A percentile compares a stretch with the other conserved stretches of the same genome.
Evolutionary conservation across 257 asterid genomes (phyloP).

Genomic region (Hygrophila difformis): DNA sequence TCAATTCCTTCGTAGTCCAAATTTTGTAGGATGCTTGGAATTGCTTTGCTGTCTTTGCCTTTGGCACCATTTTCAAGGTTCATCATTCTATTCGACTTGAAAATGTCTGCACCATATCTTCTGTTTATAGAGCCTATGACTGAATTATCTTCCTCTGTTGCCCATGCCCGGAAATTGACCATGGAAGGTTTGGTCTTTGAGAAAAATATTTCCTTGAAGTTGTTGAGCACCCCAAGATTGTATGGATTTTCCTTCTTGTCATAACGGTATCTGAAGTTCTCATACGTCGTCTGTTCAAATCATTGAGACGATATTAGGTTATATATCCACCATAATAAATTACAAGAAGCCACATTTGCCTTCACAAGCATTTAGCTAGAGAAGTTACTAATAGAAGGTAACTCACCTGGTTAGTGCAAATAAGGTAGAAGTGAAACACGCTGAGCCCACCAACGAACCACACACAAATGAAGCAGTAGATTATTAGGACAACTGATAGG

Average conservation of each 20-base stretch:
- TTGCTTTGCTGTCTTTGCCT: conserved; percentile 36
- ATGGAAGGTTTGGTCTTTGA: conserved; percentile 37
- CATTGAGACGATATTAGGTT: conserved; percentile 7
- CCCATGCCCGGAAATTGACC: conserved; percentile 73
- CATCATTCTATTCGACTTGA: conserved; percentile 38
- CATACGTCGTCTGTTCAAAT: conserved; percentile 73
- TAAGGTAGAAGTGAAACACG: conserved; percentile 70
- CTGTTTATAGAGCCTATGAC: conserved; percentile 28
- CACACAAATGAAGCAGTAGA: conserved; percentile 70
- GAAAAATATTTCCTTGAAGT: conserved; percentile 57
- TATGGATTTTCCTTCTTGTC: conserved; percentile 78
- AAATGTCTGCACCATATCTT: conserved; percentile 32
- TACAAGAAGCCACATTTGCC: too few species aligned
- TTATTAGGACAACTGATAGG: conserved; percentile 44
- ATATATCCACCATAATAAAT: too few species aligned
- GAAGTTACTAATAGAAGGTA: background rate
- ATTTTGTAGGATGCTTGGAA: conserved; percentile 33
- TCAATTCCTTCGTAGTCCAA: conserved; percentile 46
- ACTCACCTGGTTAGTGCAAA: conserved; percentile 78
- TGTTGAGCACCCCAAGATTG: conserved; percentile 40
- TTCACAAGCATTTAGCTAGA: too few species aligned
- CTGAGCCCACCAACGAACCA: conserved; percentile 96
- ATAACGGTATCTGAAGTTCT: conserved; percentile 78
- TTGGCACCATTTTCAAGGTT: conserved; percentile 47
- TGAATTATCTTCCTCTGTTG: conserved; percentile 44